Conservation (phyloP, 768 basidiomycete genomes). For the Vararia minispora region DNA sequence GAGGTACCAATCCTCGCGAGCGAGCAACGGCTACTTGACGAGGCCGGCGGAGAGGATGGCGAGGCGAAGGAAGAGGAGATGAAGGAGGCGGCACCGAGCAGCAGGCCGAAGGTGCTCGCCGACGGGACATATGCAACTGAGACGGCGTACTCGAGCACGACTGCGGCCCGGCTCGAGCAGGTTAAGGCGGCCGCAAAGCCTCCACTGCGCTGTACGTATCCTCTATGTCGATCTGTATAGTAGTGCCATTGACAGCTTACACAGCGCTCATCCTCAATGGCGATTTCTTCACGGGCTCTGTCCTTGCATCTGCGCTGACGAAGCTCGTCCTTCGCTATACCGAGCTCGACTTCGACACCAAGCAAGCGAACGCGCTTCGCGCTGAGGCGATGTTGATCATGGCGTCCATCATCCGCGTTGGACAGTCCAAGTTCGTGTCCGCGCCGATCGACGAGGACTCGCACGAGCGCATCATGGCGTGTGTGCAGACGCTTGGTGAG, state of each 20-base stretch:
- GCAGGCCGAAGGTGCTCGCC: constrained; percentile 72
- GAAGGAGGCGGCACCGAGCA: constrained; percentile 33
- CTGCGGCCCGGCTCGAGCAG: constrained; percentile 57
- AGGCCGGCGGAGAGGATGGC: constrained; percentile 47
- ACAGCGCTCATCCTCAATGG: constrained; percentile 82
- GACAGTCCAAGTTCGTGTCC: constrained; percentile 90
- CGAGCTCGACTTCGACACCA: constrained; percentile 37
- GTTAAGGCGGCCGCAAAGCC: constrained; percentile 86
- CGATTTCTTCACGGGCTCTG: constrained; percentile 93
- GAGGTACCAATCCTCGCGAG: constrained; percentile 96
- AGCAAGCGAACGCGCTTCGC: constrained; percentile 56
- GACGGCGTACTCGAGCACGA: constrained; percentile 68
- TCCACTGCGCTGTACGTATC: constrained; percentile 61
- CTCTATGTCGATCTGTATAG: background rate
- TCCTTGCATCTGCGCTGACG: constrained; percentile 80
- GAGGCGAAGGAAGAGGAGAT: constrained; percentile 39
- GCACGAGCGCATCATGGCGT: constrained; percentile 90
- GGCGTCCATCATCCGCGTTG: constrained; percentile 93
- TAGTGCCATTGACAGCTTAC: background rate
- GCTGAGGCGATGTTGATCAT: constrained; percentile 98
- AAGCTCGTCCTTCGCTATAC: constrained; percentile 79
- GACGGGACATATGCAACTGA: constrained; percentile 99
- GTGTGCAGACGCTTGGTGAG: constrained; percentile 87
- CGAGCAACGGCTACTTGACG: constrained; percentile 76
- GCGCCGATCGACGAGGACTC: constrained; percentile 98